phyloP scores from a whole-genome alignment of 1,139 yeast genomes.

The Hyphopichia pseudoburtonii region DNA sequence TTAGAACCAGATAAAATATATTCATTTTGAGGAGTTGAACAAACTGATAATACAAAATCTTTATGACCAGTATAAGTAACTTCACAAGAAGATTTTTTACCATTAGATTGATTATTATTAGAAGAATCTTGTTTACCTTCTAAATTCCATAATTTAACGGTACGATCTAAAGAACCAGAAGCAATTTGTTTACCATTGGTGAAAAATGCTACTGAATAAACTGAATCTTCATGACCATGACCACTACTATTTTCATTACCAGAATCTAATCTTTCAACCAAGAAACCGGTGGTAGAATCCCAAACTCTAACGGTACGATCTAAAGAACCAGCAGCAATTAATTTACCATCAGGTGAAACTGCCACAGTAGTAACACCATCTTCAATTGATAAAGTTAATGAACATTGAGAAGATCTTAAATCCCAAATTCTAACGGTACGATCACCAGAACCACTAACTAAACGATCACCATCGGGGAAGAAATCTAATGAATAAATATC shows the following conservation, averaged over 20 bases:
- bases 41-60: constrained; percentile 92
- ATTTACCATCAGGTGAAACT: constrained; percentile 91
- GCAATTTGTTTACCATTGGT: constrained; percentile 91
- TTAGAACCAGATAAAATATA: constrained; percentile 93
- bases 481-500: constrained; percentile 95
- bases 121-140: constrained; percentile 52
- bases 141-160: constrained; percentile 94
- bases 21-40: constrained; percentile 91
- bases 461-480: constrained; percentile 91
- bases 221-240: constrained; percentile 96
- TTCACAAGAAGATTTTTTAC: constrained; percentile 66
- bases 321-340: constrained; percentile 94
- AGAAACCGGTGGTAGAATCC: constrained; percentile 92
- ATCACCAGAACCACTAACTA: constrained; percentile 96
- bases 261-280: constrained; percentile 90
- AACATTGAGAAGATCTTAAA: constrained; percentile 86
- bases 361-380: constrained; percentile 99
- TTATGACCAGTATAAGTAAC: constrained; percentile 95
- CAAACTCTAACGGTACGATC: constrained; percentile 96
- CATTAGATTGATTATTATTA: constrained; percentile 11
- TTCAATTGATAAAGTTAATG: constrained; percentile 85
- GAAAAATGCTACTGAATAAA: constrained; percentile 91
- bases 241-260: constrained; percentile 84
- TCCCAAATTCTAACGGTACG: constrained; percentile 98
- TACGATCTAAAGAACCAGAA: constrained; percentile 92